These are phyloP conservation scores for Thalassiosira oceanica DNA, from an alignment of 352 stramenopile species.

Conservation along the genomic window DNA sequence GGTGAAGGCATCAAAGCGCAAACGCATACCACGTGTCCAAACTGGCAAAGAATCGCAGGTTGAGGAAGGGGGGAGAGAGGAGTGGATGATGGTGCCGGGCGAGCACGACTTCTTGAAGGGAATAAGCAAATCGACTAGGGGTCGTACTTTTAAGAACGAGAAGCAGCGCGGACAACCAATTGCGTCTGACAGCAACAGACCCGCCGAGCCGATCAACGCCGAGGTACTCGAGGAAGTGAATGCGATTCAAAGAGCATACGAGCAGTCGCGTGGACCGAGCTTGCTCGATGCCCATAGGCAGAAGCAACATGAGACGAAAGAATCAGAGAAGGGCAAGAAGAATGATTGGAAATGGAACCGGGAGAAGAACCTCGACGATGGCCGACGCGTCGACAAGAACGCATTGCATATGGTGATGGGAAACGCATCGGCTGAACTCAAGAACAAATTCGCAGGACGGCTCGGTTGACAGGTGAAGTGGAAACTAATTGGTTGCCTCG, in stretches of 20 bases:
- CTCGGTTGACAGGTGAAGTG: conserved; percentile 17
- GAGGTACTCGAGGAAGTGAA: conserved; percentile 69
- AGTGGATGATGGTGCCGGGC: conserved; percentile 79
- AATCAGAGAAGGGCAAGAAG: conserved; percentile 17
- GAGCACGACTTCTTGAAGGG: conserved; percentile 76
- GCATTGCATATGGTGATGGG: conserved; percentile 68
- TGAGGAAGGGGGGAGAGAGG: conserved; percentile 47
- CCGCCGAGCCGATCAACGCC: conserved; percentile 54
- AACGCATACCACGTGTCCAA: conserved; percentile 5
- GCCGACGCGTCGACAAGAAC: conserved; percentile 77
- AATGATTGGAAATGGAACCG: conserved; percentile 68
- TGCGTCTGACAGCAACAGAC: neutral
- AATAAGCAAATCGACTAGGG: conserved; percentile 57
- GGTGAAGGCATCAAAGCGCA: conserved; percentile 40
- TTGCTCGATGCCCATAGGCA: conserved; percentile 69
- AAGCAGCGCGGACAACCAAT: conserved; percentile 33
- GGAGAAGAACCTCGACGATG: conserved; percentile 70
- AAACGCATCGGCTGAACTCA: conserved; percentile 59
- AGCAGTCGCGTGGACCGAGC: conserved; percentile 60
- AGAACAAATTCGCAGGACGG: conserved; percentile 72
- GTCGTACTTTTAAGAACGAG: conserved; percentile 68
- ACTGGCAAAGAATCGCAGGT: conserved; percentile 2
- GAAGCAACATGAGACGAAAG: conserved; percentile 36
- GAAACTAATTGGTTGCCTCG: neutral
- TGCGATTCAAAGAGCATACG: conserved; percentile 65